phyloP scores from a whole-genome alignment of 1,284 basidiomycete genomes.

The Inonotus obliquus region DNA sequence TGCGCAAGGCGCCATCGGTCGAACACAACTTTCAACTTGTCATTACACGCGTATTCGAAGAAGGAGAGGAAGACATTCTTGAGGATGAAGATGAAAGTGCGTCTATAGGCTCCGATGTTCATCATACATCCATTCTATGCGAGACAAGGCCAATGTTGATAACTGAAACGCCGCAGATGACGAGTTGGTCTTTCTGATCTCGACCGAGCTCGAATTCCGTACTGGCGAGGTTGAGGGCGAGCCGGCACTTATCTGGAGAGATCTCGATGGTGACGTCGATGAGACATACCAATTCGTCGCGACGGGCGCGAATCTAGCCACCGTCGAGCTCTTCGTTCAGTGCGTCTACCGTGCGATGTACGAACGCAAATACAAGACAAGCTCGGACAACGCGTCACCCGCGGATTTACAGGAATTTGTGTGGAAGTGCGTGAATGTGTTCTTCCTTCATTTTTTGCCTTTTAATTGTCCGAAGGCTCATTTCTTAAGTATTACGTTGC shows the following conservation, averaged over 20 bases:
- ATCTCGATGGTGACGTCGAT: conserved; percentile 78
- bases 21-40: conserved; percentile 96
- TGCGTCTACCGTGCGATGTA: conserved; percentile 94
- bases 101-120: conserved; percentile 28
- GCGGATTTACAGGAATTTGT: conserved; percentile 72
- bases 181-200: conserved; percentile 89
- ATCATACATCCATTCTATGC: neutral
- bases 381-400: conserved; percentile 67
- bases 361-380: conserved; percentile 79
- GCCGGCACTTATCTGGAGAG: conserved; percentile 84
- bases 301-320: conserved; percentile 76
- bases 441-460: neutral
- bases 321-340: conserved; percentile 84
- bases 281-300: conserved; percentile 83
- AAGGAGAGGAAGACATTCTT: conserved; percentile 90
- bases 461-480: neutral
- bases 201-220: conserved; percentile 82
- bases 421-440: conserved; percentile 54
- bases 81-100: conserved; percentile 95
- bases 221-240: conserved; percentile 76
- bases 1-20: conserved; percentile 78
- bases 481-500: neutral
- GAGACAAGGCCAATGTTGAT: conserved; percentile 14
- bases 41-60: conserved; percentile 90
- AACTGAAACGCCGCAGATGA: conserved; percentile 62